Conservation (phyloP, 306 rosid species). For the Rubus parviflorus region DNA sequence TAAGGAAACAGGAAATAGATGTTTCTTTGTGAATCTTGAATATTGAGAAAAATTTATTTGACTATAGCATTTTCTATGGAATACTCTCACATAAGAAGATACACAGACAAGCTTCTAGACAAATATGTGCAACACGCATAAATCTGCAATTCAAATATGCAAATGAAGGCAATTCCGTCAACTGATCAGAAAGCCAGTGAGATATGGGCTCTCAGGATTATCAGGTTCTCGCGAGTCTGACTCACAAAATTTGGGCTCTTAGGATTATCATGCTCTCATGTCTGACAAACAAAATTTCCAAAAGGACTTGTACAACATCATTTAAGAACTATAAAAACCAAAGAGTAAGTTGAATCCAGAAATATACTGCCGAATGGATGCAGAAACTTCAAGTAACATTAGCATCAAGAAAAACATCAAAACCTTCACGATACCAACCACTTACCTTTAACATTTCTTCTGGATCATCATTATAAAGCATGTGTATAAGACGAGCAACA, state of each 20-base stretch:
- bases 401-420: slow-evolving; percentile 2
- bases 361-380: no score
- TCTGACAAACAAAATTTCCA: not conserved
- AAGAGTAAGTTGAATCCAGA: no score
- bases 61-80: no score
- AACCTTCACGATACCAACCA: slow-evolving; percentile 2
- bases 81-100: not conserved
- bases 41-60: no score
- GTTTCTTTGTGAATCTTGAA: no score
- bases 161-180: not conserved
- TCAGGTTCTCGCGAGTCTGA: not conserved
- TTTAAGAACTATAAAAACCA: no score
- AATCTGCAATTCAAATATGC: not conserved
- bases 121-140: not conserved
- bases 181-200: not conserved
- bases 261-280: not conserved
- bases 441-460: slow-evolving; percentile 53
- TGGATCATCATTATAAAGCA: slow-evolving; percentile 49
- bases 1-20: no score
- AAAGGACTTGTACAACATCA: not conserved
- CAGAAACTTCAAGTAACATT: not conserved
- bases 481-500: slow-evolving; percentile 55
- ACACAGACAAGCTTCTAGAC: not conserved
- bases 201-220: not conserved
- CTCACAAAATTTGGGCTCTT: not conserved